phyloP scores from a whole-genome alignment of 2,329 filamentous ascomycete species.

The Aureobasidium sp. region DNA sequence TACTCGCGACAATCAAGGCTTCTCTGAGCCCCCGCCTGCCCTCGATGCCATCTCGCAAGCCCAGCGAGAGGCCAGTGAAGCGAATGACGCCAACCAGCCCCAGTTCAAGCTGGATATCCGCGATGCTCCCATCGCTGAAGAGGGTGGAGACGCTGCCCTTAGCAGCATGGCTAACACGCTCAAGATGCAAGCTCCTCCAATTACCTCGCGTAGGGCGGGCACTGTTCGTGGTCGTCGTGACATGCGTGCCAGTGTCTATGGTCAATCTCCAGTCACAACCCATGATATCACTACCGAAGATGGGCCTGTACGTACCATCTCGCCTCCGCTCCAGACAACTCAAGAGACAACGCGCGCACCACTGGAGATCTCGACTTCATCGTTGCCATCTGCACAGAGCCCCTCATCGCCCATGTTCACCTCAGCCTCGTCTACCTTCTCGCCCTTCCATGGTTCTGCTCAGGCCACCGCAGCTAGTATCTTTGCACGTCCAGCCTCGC shows the following conservation, averaged over 20 bases:
- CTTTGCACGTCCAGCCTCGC: conserved; percentile 33
- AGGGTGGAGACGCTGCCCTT: conserved; percentile 76
- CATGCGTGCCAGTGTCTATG: conserved; percentile 90
- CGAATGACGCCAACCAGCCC: conserved; percentile 63
- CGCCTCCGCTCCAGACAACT: conserved; percentile 26
- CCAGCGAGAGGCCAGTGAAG: conserved; percentile 67
- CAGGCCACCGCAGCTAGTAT: conserved; percentile 26
- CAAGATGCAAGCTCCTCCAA: conserved; percentile 66
- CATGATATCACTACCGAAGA: conserved; percentile 42
- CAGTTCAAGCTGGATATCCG: conserved; percentile 84
- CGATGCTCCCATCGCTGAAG: conserved; percentile 80
- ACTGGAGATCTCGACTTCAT: conserved; percentile 15
- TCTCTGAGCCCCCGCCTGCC: conserved; percentile 74
- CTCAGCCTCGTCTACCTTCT: conserved; percentile 31
- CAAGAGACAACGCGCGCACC: conserved; percentile 16
- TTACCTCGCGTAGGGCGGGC: conserved; percentile 53
- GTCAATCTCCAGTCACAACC: conserved; percentile 56
- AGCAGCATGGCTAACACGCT: conserved; percentile 81
- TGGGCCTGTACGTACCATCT: conserved; percentile 26
- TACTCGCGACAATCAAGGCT: conserved; percentile 78
- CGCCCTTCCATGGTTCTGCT: conserved; percentile 30
- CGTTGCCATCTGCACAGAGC: conserved; percentile 17
- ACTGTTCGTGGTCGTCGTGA: conserved; percentile 91
- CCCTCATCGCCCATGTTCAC: conserved; percentile 27
- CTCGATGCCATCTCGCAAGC: conserved; percentile 70